Conservation (phyloP, 805 yeast species). For the Isabelozyma gotoi region DNA sequence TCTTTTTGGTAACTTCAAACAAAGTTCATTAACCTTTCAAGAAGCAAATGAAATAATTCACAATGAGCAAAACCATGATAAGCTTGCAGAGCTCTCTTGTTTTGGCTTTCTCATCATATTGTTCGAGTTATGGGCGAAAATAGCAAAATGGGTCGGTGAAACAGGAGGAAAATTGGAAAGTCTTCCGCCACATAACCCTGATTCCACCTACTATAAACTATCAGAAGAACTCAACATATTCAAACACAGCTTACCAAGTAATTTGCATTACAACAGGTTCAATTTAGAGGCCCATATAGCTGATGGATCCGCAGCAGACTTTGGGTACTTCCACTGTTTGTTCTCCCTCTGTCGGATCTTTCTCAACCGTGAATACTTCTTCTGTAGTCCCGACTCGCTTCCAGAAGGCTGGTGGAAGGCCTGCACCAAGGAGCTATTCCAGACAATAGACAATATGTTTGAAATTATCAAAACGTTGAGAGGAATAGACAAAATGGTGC, state of each 20-base stretch:
- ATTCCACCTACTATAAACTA: conserved; percentile 24
- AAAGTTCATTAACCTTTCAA: conserved; percentile 12
- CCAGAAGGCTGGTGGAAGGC: conserved; percentile 27
- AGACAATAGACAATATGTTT: conserved; percentile 21
- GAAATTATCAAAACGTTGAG: conserved; percentile 18
- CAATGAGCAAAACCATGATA: conserved; percentile 6
- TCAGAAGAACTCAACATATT: conserved; percentile 21
- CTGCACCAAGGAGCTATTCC: conserved; percentile 18
- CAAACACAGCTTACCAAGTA: conserved; percentile 21
- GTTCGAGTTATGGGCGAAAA: conserved; percentile 37
- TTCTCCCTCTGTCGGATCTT: conserved; percentile 31
- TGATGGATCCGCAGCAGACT: conserved; percentile 27
- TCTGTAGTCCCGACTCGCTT: conserved; percentile 26
- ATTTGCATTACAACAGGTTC: conserved; percentile 17
- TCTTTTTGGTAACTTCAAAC: conserved; percentile 19
- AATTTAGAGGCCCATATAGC: conserved; percentile 28
- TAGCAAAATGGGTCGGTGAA: conserved; percentile 40
- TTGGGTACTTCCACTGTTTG: conserved; percentile 34
- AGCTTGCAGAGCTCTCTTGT: conserved; percentile 12
- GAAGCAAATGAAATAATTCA: conserved; percentile 11
- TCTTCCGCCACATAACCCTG: conserved; percentile 25
- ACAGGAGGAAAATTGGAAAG: conserved; percentile 28
- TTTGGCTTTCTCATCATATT: conserved; percentile 28
- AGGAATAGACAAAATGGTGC: conserved; percentile 23
- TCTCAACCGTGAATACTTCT: conserved; percentile 35